phyloP scores from a whole-genome alignment of 257 asterid genomes.

The Dorcoceras hygrometricum region DNA sequence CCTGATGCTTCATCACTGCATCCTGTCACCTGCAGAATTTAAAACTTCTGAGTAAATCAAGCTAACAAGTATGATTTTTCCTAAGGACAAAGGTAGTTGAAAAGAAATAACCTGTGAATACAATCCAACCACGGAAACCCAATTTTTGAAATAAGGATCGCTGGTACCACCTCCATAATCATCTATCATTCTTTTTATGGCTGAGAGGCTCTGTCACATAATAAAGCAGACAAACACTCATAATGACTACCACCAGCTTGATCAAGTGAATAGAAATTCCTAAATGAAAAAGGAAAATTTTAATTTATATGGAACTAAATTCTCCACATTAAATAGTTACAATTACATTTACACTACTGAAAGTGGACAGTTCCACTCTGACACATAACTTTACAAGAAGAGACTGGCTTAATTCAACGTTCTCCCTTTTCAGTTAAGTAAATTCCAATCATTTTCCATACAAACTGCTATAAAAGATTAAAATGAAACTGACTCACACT shows the following conservation, averaged over 20 bases:
- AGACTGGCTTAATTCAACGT: slow-evolving; percentile 13
- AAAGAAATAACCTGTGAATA: slow-evolving; percentile 65
- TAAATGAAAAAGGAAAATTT: slow-evolving; percentile 15
- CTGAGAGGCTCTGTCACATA: slow-evolving; percentile 69
- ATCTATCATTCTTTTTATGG: slow-evolving; percentile 68
- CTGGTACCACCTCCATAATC: slow-evolving; percentile 49
- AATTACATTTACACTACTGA: slow-evolving; percentile 1
- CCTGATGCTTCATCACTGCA: slow-evolving; percentile 64
- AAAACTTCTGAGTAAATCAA: slow-evolving; percentile 26
- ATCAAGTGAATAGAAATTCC: slow-evolving; percentile 21
- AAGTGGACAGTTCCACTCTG: background rate
- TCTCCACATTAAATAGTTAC: slow-evolving; percentile 7
- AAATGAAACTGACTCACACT: slow-evolving; percentile 3
- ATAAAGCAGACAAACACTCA: slow-evolving; percentile 24
- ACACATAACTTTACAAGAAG: slow-evolving; percentile 8
- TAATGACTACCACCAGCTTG: slow-evolving; percentile 18
- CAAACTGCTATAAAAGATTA: background rate
- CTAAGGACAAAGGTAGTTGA: slow-evolving; percentile 19
- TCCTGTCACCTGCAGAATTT: slow-evolving; percentile 58
- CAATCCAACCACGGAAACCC: slow-evolving; percentile 66
- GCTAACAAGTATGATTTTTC: slow-evolving; percentile 14
- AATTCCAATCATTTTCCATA: background rate
- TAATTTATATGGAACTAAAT: slow-evolving; percentile 2
- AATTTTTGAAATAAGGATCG: slow-evolving; percentile 62
- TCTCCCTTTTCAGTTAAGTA: slow-evolving; percentile 3